Base-by-base conservation (phyloP, 1,139 yeast species). In the Geotrichum histeridarum region DNA sequence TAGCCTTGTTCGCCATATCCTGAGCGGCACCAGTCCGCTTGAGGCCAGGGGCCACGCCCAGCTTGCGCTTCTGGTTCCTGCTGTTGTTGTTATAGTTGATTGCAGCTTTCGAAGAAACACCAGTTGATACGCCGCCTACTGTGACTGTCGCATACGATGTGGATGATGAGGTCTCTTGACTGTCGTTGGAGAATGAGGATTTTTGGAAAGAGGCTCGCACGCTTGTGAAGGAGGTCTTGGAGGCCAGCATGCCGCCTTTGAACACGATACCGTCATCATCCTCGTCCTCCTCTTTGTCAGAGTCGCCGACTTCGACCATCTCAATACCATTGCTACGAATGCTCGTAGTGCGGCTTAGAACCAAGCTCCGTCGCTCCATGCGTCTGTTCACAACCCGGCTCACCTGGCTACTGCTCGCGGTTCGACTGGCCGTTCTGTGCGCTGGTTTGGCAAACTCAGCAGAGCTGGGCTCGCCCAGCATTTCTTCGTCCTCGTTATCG, bases 231-330 rank as follows among this genome's bases (percentile, higher is more conserved):
- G 50, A 47, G 8, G 48, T n/a, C 27, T 3, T 22, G 27, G 27
- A 22, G 27, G 27, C 3, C 27, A 22, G 27, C 27, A 2, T 8
- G 4, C n/a, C 39, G 17, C 50, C 50, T 22, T 14, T 37, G 27
- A 47, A 47, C 11, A 47, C 36, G 17, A 47, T 47, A 2, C 31
- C 50, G 30, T 47, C 50, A n/a, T 47, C 50, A 30, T 45, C 49
- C 17, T 45, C 49, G 17, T 45, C 49, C 4, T 36, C 42, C 12
- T 41, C 30, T 8, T 41, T 17, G 32, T 41, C 43, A n/a, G 8
- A 8, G 14, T 27, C 15, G 43, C n/a, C 32, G 43, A 44, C 3
- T 9, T 44, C 48, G n/a, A 44, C 22, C 14, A 44, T 22, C 9
- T 44, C 48, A 44, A 44, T 22, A 6, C 12, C 11, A 5, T 38